Base-by-base conservation (phyloP, 441 rosid species). In the Populus tomentosa region DNA sequence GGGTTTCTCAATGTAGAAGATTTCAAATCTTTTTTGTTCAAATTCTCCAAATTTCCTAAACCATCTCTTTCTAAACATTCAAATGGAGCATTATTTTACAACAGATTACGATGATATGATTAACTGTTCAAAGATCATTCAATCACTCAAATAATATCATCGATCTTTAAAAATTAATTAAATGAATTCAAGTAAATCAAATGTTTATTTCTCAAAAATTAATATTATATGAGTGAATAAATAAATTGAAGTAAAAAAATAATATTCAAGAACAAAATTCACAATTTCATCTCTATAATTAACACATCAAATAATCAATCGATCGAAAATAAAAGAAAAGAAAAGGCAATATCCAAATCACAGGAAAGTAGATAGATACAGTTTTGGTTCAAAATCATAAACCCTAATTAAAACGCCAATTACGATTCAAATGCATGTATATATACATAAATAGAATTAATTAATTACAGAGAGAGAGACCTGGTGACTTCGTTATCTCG, bases 401-500 rank as follows among this genome's bases (percentile, higher is more conserved):
- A 46, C 56, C 56, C 56, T 46, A 46, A 46, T 46, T 14, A 14
- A 46, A 46, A 46, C 20, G 32, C 28, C 30, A 14, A 42, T 40
- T 11, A 23, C 62, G 28, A 71, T 20, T 10, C 13, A 2, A 13
- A 62, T 18, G 3, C 59, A 42, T 14, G 20, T 46, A 14, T 14
- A 46, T 46, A 14, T 14, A 14, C 7, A 46, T 46, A 75, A 67
- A 20, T 10, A 65, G 4, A n/a, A 7, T 69, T 5, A 33, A 9
- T 56, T 13, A 46, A 46, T 46, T 46, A 46, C 33, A 69, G 7
- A 75, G n/a, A 28, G 50, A 67, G 78, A 50, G 74, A 94, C 98
- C 97, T 92, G 85, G 73, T 14, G 81, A 94, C 97, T 91, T 94
- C 95, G 86, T 92, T 91, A 69, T 94, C 97, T 68, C 97, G 85